These are phyloP conservation scores for Aurinia saxatilis DNA, from an alignment of 345 rosid species.

Conservation along the genomic window DNA sequence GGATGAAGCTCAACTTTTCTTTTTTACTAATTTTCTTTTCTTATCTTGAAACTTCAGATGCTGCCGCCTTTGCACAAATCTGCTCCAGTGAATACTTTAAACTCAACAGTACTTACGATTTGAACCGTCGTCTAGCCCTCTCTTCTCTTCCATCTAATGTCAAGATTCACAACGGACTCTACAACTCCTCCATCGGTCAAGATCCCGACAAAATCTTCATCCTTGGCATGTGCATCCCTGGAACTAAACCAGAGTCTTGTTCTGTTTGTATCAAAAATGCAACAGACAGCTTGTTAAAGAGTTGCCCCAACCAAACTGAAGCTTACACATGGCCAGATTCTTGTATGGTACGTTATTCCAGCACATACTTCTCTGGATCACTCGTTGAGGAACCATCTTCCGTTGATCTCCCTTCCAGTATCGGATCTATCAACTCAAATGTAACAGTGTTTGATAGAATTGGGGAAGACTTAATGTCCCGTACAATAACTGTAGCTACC, in stretches of 20 bases:
- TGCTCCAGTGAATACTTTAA: slow-evolving; percentile 20
- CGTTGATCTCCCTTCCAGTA: background rate
- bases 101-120: slow-evolving; percentile 9
- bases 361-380: slow-evolving; percentile 15
- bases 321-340: no score
- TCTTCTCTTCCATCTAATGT: slow-evolving; percentile 24
- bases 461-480: background rate
- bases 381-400: background rate
- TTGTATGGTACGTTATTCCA: slow-evolving; percentile 40
- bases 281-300: background rate
- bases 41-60: background rate
- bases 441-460: slow-evolving; percentile 12
- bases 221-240: slow-evolving; percentile 37
- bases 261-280: slow-evolving; percentile 24
- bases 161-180: slow-evolving; percentile 8
- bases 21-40: background rate
- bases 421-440: background rate
- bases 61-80: background rate
- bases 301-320: slow-evolving; percentile 32
- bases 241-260: slow-evolving; percentile 18
- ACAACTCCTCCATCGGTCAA: slow-evolving; percentile 22
- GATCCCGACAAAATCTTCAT: no score
- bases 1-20: slow-evolving; percentile 7
- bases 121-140: slow-evolving; percentile 13
- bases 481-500: background rate